These are phyloP conservation scores for Lolium multiflorum DNA, from an alignment of 176 grass and related monocot species.

Conservation along the genomic window DNA sequence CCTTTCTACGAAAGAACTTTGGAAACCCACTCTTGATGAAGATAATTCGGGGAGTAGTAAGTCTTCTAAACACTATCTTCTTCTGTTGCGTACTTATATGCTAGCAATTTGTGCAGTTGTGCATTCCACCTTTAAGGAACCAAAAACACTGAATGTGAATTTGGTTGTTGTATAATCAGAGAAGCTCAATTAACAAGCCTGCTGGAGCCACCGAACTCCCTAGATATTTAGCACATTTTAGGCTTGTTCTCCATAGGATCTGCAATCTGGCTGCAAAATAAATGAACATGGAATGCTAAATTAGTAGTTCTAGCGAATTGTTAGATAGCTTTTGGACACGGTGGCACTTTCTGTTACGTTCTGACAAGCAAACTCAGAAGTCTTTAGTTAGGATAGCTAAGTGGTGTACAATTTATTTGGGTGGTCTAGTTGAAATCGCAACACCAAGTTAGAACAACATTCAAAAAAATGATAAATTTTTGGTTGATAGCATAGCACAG, in stretches of 20 bases:
- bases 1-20: slow-evolving; percentile 28
- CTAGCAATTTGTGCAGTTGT: slow-evolving; percentile 7
- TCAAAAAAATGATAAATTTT: neutral
- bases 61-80: neutral
- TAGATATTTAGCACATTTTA: slow-evolving; percentile 19
- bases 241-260: neutral
- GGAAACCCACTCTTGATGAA: slow-evolving; percentile 46
- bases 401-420: neutral
- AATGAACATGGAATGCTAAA: neutral
- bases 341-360: neutral
- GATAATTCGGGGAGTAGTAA: slow-evolving; percentile 42
- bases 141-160: neutral
- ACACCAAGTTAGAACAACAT: slow-evolving; percentile 8
- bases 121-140: neutral
- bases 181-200: neutral
- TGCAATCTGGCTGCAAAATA: neutral
- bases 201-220: slow-evolving; percentile 3
- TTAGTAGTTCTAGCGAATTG: slow-evolving; percentile 16
- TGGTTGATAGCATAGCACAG: slow-evolving; percentile 30
- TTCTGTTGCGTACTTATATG: slow-evolving; percentile 1
- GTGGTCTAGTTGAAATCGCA: slow-evolving; percentile 24
- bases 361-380: neutral
- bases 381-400: slow-evolving; percentile 31
- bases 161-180: neutral
- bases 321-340: neutral